A percentile compares a stretch with the other conserved stretches of the same genome.
Evolutionary conservation across 352 stramenopile genomes (phyloP).

Genomic region (Pythium coloratum): DNA sequence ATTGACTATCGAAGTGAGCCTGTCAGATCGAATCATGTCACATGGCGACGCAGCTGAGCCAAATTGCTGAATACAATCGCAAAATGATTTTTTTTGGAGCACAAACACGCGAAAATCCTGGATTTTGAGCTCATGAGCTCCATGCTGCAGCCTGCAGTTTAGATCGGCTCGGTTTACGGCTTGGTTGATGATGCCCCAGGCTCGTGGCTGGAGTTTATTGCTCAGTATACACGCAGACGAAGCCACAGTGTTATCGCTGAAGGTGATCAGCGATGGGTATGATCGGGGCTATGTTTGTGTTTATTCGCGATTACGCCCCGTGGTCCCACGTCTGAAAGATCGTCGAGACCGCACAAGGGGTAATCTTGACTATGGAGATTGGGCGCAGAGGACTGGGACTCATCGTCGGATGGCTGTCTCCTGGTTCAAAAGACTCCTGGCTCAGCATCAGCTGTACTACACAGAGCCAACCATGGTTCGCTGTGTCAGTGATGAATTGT

Average conservation of each 20-base stretch:
- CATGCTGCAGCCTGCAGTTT: not conserved
- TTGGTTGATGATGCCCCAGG: not conserved
- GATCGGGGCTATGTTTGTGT: not conserved
- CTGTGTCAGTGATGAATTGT: too few relatives aligned
- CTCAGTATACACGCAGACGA: not conserved
- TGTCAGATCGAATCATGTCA: not conserved
- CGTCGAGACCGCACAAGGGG: not conserved
- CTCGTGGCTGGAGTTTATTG: not conserved
- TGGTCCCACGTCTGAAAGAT: not conserved
- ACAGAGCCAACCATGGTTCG: too few relatives aligned
- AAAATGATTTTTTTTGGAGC: not conserved
- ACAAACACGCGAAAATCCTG: not conserved
- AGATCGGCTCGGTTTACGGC: not conserved
- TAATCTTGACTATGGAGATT: not conserved
- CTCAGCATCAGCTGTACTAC: too few relatives aligned
- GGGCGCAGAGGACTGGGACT: not conserved
- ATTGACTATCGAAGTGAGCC: slow-evolving; percentile 3
- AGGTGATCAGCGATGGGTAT: not conserved
- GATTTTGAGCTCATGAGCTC: not conserved
- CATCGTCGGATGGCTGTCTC: not conserved
- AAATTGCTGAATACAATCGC: not conserved
- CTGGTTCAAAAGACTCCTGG: not conserved
- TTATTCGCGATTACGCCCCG: not conserved
- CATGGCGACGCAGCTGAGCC: not conserved
- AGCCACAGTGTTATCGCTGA: not conserved